Evolutionary conservation across 2,329 filamentous ascomycete species (phyloP), one percentile per base, ranked within the genome.

Genomic region (Rugonectria rugulosa): DNA sequence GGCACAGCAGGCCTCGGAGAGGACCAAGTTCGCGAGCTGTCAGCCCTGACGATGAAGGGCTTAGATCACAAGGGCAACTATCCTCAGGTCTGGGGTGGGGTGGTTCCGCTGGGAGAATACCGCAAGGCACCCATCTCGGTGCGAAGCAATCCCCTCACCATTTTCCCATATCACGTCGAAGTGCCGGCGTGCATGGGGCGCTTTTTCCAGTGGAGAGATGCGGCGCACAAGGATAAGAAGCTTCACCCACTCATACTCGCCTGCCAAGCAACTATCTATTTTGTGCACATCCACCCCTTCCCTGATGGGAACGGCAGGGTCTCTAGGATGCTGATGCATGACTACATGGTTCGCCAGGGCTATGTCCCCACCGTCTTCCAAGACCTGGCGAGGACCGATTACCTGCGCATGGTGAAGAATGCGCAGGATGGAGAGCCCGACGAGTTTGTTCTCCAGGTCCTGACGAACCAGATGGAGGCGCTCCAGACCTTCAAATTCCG

Each of bases 271-370:
- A 24, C 38, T 15, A 31, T 29, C 23, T 52, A 52, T 23, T 52
- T 52, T 17, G 8, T 52, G 5, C 49, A 52, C 8, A 38, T 52
- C 6, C 49, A 52, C 7, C 32, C 49, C 7, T 52, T 52, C 12
- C 17, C 17, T 9, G 49, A 45, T 31, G 49, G 49, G 2, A 52
- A 52, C 17, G 40, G 31, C 9, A 21, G 49, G n/a, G 40, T 52
- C 6, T 45, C 41, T 2, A 38, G 49, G 11, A 52, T 52, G 49
- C 37, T 52, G 4, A 40, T 52, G 49, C 49, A 52, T 6, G 49
- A 52, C 15, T 52, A 45, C 19, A 14, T 52, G n/a, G 31, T 52
- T 15, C 49, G 40, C 4, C 32, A 52, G 21, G 40, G 49, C 12
- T 52, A 52, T 37, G 3, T 2, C 8, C 49, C 49, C 5, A 5